phyloP scores from a whole-genome alignment of 2,329 filamentous ascomycete genomes.

The Proliferodiscus dingleyae region DNA sequence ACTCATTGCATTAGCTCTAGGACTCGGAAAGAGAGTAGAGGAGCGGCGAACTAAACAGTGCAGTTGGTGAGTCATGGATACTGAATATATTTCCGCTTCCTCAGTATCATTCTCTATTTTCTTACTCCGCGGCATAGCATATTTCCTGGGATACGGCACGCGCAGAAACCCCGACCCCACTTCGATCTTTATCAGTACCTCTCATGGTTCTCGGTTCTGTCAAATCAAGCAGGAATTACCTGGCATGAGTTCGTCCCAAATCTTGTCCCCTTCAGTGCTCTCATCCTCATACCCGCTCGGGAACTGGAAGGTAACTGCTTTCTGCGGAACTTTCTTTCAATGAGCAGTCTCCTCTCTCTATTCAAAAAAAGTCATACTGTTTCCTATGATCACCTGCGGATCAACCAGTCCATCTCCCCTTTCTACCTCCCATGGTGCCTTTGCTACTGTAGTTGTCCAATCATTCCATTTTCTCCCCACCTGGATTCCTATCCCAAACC shows the following conservation, averaged over 20 bases:
- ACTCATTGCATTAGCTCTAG: background rate
- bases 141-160: slow-evolving; percentile 24
- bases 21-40: background rate
- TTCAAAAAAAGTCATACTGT: slow-evolving; percentile 12
- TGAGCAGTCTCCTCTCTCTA: background rate
- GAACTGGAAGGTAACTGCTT: slow-evolving; percentile 25
- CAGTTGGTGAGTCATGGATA: slow-evolving; percentile 27
- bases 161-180: slow-evolving; percentile 28
- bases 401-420: slow-evolving; percentile 11
- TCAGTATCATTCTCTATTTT: slow-evolving; percentile 20
- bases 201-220: background rate
- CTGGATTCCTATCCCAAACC: slow-evolving; percentile 12
- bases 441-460: background rate
- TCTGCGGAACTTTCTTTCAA: slow-evolving; percentile 15
- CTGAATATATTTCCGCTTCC: slow-evolving; percentile 26
- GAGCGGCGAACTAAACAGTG: slow-evolving; percentile 23
- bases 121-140: slow-evolving; percentile 27
- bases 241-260: slow-evolving; percentile 29
- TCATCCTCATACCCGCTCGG: slow-evolving; percentile 24
- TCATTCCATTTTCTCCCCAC: slow-evolving; percentile 15
- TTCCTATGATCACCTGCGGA: slow-evolving; percentile 16
- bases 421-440: background rate
- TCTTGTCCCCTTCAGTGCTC: slow-evolving; percentile 16
- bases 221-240: slow-evolving; percentile 11
- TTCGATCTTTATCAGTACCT: slow-evolving; percentile 7